Conservation (phyloP, 78 protist genomes). For the Dictyostelium purpureum region DNA sequence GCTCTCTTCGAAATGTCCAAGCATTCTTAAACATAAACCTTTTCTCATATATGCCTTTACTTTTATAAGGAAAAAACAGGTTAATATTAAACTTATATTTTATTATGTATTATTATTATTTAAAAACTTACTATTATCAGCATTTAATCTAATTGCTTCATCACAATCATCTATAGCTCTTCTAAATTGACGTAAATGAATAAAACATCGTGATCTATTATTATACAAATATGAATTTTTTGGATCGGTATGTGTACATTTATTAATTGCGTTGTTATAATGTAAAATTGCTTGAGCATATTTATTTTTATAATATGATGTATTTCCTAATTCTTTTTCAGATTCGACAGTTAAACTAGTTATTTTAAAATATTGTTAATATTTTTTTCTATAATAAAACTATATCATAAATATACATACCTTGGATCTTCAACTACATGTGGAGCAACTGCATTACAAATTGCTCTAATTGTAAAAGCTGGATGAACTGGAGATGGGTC, state of each 20-base stretch:
- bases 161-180: conserved; percentile 75
- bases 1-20: conserved; percentile 62
- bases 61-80: background rate
- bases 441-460: conserved; percentile 14
- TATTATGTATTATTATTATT: background rate
- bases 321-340: conserved; percentile 75
- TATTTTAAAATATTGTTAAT: background rate
- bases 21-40: conserved; percentile 72
- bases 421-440: background rate
- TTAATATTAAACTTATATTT: background rate
- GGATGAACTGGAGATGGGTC: conserved; percentile 82
- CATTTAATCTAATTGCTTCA: conserved; percentile 64
- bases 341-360: conserved; percentile 42
- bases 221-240: conserved; percentile 54
- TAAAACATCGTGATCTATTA: conserved; percentile 71
- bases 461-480: conserved; percentile 65
- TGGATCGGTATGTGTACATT: conserved; percentile 66
- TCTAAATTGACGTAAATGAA: conserved; percentile 70
- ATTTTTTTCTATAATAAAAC: background rate
- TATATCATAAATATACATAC: background rate
- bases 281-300: conserved; percentile 76
- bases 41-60: conserved; percentile 81
- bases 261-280: conserved; percentile 79
- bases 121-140: conserved; percentile 48
- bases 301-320: conserved; percentile 46